A percentile compares a stretch with the other conserved stretches of the same genome.
These are phyloP conservation scores for Colletotrichum shisoi DNA, from an alignment of 2,329 filamentous ascomycete genomes.

Conservation along the genomic window DNA sequence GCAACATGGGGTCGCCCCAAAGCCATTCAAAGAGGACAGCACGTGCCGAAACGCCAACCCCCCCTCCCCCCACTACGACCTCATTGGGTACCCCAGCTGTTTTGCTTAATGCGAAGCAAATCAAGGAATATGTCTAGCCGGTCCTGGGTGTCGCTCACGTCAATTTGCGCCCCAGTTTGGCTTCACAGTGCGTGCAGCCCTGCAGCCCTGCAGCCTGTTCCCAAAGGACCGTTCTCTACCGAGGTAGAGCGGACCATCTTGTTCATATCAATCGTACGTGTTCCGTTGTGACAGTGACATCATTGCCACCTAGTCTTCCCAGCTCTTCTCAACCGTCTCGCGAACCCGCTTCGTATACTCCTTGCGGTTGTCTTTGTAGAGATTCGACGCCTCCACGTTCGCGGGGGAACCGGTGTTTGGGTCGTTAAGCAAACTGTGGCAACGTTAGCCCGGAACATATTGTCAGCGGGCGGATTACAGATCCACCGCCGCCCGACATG, in stretches of 20 bases:
- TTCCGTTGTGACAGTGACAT: conserved; percentile 22
- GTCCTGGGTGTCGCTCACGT: conserved; percentile 3
- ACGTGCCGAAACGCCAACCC: conserved; percentile 38
- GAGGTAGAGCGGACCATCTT: conserved; percentile 6
- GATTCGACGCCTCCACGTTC: conserved; percentile 96
- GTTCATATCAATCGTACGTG: conserved; percentile 35
- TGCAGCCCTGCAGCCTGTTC: conserved; percentile 21
- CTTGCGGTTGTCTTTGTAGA: conserved; percentile 97
- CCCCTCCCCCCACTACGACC: conserved; percentile 29
- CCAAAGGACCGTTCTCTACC: conserved; percentile 16
- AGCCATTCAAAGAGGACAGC: conserved; percentile 31
- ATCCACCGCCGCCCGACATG: not conserved
- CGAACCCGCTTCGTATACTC: conserved; percentile 95
- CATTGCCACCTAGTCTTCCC: conserved; percentile 76
- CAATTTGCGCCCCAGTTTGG: conserved; percentile 3
- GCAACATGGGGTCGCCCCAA: conserved; percentile 32
- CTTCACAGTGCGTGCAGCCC: conserved; percentile 8
- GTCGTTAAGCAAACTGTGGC: conserved; percentile 84
- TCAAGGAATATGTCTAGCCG: conserved; percentile 23
- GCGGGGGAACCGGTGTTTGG: conserved; percentile 98
- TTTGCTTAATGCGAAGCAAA: conserved; percentile 35
- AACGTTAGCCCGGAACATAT: conserved; percentile 11
- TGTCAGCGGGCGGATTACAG: no score
- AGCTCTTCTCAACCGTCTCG: conserved; percentile 99
- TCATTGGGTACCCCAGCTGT: conserved; percentile 27